A percentile compares a stretch with the other conserved stretches of the same genome.
phyloP scores from a whole-genome alignment of 352 stramenopile species.

The Phytophthora niederhauseri region DNA sequence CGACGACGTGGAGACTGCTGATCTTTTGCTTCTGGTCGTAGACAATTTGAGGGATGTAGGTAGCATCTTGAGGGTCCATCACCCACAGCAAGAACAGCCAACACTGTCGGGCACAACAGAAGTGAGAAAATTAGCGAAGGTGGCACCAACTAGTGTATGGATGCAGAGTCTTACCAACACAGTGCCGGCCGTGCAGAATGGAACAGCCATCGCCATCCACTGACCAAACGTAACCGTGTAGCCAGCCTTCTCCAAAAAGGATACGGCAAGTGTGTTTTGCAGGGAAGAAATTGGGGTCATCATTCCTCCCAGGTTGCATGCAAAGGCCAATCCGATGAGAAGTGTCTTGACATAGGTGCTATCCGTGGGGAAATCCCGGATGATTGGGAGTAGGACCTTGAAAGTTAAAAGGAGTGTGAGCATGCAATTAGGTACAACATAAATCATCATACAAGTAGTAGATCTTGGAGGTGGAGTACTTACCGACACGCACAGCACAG shows the following conservation, averaged over 20 bases:
- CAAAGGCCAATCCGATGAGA: conserved; percentile 92
- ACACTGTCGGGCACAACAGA: conserved; percentile 44
- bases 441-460: background rate
- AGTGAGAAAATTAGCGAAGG: conserved; percentile 1
- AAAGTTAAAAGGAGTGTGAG: background rate
- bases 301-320: conserved; percentile 94
- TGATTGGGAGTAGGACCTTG: conserved; percentile 85
- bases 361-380: conserved; percentile 85
- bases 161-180: conserved; percentile 61
- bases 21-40: conserved; percentile 93
- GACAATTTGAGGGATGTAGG: conserved; percentile 93
- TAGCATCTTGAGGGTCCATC: conserved; percentile 87
- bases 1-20: conserved; percentile 87
- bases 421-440: background rate
- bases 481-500: conserved; percentile 92
- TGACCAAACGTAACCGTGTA: conserved; percentile 91
- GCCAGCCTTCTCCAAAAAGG: conserved; percentile 86
- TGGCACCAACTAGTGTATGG: conserved; percentile 3
- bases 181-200: conserved; percentile 88
- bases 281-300: conserved; percentile 94
- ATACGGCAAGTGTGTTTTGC: conserved; percentile 89
- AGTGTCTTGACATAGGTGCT: conserved; percentile 91
- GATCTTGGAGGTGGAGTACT: conserved; percentile 1
- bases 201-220: conserved; percentile 91
- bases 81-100: conserved; percentile 92